Base-by-base conservation (phyloP, 371 early-diverging fungal genomes). In the Capillidium rhysosporum region DNA sequence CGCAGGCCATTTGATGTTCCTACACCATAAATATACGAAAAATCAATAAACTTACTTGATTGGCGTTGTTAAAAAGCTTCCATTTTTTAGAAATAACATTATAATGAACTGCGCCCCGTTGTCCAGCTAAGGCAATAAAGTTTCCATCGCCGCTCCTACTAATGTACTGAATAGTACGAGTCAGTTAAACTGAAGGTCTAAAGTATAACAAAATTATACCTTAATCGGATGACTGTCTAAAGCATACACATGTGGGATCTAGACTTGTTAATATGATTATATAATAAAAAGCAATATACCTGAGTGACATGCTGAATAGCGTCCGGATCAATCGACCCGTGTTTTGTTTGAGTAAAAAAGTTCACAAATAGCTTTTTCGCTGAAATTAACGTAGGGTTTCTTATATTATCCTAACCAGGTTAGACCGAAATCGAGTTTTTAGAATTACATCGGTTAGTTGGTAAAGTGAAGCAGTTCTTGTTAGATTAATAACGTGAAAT, bases 61-160 rank as follows among this genome's bases (percentile, higher is more conserved):
- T 76, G 60, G 80, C 80, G 58, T 83, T 82, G 0, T 85, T 83
- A 69, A 86, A 86, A 30, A 84, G 56, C 56, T 84, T 86, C 89
- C 89, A 89, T 39, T 80, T 69, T 48, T 76, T 72, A 0, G 82
- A 76, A 26, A 69, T 63, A 2, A 71, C 62, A 57, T 75, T 84
- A 56, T 82, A 86, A 54, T 84, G 82, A 0, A 80, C 77, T 30
- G 86, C 62, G 3, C 89, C 89, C 2, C 79, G 76, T 43, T 67
- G 73, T 9, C 89, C 89, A 4, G 84, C 83, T 47, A 86, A 68
- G 1, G 86, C 89, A 49, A 86, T 67, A 57, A 70, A 80, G 28
- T 69, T 73, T 0, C 84, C 85, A 29, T 75, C 75, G 0, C 66
- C 52, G 49, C 77, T 79, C 21, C 79, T 67, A n/a, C 80, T 67